phyloP scores from a whole-genome alignment of 768 basidiomycete species.

The Suillus decipiens region DNA sequence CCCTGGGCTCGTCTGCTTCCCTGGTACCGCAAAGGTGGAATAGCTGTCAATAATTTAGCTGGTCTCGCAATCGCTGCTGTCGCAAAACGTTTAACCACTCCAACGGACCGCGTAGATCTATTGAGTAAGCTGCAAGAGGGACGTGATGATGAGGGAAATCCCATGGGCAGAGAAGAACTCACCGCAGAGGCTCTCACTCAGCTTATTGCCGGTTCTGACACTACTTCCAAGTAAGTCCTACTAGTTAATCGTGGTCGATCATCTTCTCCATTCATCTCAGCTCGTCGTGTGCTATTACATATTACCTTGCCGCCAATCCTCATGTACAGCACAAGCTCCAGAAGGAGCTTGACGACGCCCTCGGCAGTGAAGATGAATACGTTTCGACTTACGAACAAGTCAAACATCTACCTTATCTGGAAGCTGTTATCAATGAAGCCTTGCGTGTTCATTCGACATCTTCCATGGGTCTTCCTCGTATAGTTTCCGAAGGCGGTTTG shows the following conservation, averaged over 20 bases:
- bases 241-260: not conserved
- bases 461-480: conserved; percentile 78
- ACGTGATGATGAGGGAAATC: conserved; percentile 75
- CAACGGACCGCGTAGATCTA: conserved; percentile 77
- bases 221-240: conserved; percentile 79
- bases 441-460: conserved; percentile 86
- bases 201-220: conserved; percentile 88
- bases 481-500: conserved; percentile 75
- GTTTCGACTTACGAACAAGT: conserved; percentile 67
- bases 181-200: conserved; percentile 89
- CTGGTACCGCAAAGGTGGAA: conserved; percentile 71
- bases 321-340: conserved; percentile 70
- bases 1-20: conserved; percentile 66
- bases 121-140: conserved; percentile 79
- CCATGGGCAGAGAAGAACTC: conserved; percentile 78
- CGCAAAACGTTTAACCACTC: conserved; percentile 67
- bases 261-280: conserved; percentile 37
- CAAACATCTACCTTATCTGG: conserved; percentile 76
- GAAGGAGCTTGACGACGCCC: conserved; percentile 65
- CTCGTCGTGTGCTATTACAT: conserved; percentile 88
- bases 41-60: conserved; percentile 71
- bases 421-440: conserved; percentile 86
- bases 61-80: conserved; percentile 82
- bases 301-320: conserved; percentile 75
- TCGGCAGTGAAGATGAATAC: conserved; percentile 58